A percentile compares a stretch with the other conserved stretches of the same genome.
These are phyloP conservation scores for Agapanthus africanus DNA, from an alignment of 106 monocot species.

Conservation along the genomic window DNA sequence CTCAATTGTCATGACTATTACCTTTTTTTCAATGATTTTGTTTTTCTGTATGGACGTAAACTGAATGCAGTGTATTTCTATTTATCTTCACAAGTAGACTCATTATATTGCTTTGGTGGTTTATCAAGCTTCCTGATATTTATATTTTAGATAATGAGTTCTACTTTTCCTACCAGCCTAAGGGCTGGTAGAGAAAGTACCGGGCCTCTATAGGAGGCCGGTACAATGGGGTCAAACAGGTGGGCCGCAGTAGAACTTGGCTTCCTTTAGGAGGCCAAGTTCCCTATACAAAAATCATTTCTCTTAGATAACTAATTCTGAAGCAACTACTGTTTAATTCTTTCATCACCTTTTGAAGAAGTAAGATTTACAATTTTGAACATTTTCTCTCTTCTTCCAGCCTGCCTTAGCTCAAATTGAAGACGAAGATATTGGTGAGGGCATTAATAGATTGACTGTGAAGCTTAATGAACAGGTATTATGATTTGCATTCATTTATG, in stretches of 20 bases:
- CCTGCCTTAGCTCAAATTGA: slow-evolving; percentile 45
- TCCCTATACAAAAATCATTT: no score
- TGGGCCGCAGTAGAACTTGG: no score
- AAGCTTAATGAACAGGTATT: slow-evolving; percentile 43
- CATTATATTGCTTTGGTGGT: neutral
- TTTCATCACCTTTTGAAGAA: neutral
- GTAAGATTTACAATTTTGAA: neutral
- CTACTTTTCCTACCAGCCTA: no score
- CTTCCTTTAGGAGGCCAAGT: no score
- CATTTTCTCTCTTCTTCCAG: slow-evolving; percentile 18
- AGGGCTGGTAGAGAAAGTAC: no score
- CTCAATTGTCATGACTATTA: neutral
- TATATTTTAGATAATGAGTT: neutral
- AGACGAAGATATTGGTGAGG: slow-evolving; percentile 42
- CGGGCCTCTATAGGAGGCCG: no score
- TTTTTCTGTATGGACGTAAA: neutral
- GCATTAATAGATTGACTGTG: slow-evolving; percentile 26
- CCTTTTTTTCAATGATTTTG: neutral
- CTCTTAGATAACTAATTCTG: neutral
- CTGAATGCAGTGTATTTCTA: no score
- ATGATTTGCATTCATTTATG: neutral
- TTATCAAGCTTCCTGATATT: neutral
- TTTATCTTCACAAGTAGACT: no score
- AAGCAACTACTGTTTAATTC: neutral
- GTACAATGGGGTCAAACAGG: no score